A percentile compares a stretch with the other conserved stretches of the same genome.
Evolutionary conservation across 495 filamentous ascomycete genomes (phyloP).

Genomic region (Penicillium maclennaniae): DNA sequence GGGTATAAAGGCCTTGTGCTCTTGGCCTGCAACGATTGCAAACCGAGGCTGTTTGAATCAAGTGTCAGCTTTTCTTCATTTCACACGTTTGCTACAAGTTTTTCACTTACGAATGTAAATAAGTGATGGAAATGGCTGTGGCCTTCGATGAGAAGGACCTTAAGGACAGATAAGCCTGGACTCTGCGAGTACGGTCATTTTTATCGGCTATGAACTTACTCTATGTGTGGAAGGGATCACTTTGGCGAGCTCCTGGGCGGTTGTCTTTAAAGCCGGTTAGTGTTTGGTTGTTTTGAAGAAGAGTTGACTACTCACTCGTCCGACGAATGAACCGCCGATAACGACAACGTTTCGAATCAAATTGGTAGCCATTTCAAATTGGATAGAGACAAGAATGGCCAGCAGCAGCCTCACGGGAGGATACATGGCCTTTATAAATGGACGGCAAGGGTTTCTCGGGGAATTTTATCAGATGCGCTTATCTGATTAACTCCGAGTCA

Average conservation of each 20-base stretch:
- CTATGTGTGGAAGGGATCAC: constrained; percentile 37
- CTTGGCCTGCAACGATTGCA: constrained; percentile 43
- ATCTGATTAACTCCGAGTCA: constrained; percentile 26
- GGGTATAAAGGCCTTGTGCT: constrained; percentile 56
- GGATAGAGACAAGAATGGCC: not conserved
- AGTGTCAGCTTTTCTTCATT: not conserved
- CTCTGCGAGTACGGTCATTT: not conserved
- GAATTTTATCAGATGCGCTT: constrained; percentile 3
- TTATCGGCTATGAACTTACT: constrained; percentile 4
- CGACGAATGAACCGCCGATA: constrained; percentile 42
- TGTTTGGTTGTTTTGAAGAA: not conserved
- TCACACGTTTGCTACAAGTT: not conserved
- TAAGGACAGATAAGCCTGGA: not conserved
- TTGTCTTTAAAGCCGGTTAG: constrained; percentile 17
- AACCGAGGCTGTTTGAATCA: constrained; percentile 41
- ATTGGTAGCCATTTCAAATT: constrained; percentile 17
- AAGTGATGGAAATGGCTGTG: constrained; percentile 54
- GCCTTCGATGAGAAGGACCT: constrained; percentile 48
- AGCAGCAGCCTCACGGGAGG: not conserved
- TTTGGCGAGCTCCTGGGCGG: constrained; percentile 37
- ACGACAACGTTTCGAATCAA: constrained; percentile 39
- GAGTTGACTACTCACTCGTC: constrained; percentile 24
- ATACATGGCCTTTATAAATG: not conserved
- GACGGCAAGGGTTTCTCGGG: not conserved
- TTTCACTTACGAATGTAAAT: constrained; percentile 47